These are phyloP conservation scores for Monascus ruber DNA, from an alignment of 2,329 filamentous ascomycete genomes.

Conservation along the genomic window DNA sequence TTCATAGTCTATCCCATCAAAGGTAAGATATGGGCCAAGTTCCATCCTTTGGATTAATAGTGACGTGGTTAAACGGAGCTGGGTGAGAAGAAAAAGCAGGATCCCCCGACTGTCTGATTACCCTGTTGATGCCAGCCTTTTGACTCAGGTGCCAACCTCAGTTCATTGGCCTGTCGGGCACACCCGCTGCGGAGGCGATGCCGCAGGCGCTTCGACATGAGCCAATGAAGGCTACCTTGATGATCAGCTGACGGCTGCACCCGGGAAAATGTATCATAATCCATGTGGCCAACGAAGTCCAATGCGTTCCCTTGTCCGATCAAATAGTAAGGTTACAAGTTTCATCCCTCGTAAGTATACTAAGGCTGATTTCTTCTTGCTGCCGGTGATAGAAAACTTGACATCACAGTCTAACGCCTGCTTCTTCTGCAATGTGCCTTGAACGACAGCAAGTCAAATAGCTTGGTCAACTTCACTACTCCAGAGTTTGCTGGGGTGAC, in stretches of 20 bases:
- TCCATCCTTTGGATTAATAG: constrained; percentile 5
- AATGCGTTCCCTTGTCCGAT: neutral
- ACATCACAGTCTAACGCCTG: neutral
- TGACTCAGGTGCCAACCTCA: constrained; percentile 1
- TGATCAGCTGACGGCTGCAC: neutral
- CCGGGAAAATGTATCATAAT: neutral
- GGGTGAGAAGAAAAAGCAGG: constrained; percentile 3
- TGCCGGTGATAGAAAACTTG: neutral
- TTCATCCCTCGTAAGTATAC: neutral
- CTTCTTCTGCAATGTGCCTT: neutral
- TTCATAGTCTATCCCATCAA: constrained; percentile 4
- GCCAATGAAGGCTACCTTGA: neutral
- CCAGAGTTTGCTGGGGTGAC: neutral
- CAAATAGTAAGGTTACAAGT: neutral
- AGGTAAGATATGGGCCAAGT: constrained; percentile 5
- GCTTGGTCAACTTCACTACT: neutral
- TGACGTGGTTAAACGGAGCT: constrained; percentile 2
- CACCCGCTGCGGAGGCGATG: constrained; percentile 1
- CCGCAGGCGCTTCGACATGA: neutral
- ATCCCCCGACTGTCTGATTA: neutral
- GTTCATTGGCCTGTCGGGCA: constrained; percentile 1
- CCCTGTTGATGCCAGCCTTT: neutral
- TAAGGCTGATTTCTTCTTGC: neutral
- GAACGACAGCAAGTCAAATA: constrained; percentile 1
- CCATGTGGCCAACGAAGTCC: neutral